These are phyloP conservation scores for Microdochium paspali DNA, from an alignment of 2,329 filamentous ascomycete species.

Conservation along the genomic window DNA sequence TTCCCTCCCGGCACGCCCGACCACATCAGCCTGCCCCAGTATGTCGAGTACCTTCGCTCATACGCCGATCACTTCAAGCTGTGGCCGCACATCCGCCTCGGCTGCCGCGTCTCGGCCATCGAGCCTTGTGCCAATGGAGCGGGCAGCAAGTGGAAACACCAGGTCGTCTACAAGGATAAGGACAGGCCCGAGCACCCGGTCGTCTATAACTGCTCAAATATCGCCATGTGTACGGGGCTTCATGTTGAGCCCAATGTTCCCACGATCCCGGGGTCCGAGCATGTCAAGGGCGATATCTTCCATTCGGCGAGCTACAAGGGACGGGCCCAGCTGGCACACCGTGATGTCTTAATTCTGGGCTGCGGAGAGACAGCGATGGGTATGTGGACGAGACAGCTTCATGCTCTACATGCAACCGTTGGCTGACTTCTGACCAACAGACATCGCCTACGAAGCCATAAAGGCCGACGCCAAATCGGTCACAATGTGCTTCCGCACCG, in stretches of 20 bases:
- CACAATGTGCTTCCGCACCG: background rate
- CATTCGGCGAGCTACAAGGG: background rate
- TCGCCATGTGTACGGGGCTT: background rate
- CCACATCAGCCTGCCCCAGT: background rate
- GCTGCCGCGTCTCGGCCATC: background rate
- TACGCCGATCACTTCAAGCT: background rate
- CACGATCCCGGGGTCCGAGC: background rate
- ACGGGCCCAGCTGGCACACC: background rate
- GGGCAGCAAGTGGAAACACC: background rate
- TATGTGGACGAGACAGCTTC: background rate
- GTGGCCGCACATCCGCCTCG: background rate
- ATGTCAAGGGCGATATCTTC: background rate
- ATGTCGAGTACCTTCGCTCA: background rate
- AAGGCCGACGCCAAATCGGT: conserved; percentile 1
- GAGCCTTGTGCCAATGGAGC: background rate
- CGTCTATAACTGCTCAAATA: background rate
- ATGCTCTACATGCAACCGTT: background rate
- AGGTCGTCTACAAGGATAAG: background rate
- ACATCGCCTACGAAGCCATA: background rate
- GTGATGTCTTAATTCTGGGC: background rate
- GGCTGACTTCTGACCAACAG: background rate
- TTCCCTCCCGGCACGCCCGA: background rate
- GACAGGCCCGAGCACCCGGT: background rate
- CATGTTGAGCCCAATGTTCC: background rate
- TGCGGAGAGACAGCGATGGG: background rate